Base-by-base conservation (phyloP, 495 filamentous ascomycete genomes). In the Tuber microsphaerosporum region DNA sequence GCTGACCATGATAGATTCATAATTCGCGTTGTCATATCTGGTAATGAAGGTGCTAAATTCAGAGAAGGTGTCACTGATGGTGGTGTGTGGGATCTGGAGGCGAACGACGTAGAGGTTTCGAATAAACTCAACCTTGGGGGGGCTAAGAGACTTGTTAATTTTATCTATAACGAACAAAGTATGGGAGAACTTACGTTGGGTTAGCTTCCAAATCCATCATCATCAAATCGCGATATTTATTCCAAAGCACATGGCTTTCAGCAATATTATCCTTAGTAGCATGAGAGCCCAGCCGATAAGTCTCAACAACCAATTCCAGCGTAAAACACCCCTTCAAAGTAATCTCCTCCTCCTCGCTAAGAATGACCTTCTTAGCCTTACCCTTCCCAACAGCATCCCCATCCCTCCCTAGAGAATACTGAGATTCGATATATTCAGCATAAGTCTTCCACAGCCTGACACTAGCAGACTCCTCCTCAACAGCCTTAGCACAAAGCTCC, bases 241-340 rank as follows among this genome's bases (percentile, higher is more conserved):
- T 89, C 94, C 94, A 99, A n/a, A 97, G 87, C 71, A 90, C 80
- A 80, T 95, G 89, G 84, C 94, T 97, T 81, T 97, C 92, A 80
- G 90, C 88, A 75, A 97, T 88, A 79, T 92, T 90, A 85, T 91
- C 93, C 81, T 91, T 89, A 20, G 93, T 95, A 39, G 91, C 90
- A 70, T 92, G 89, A 65, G 91, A 90, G 41, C 89, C 95, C 70
- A 91, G 86, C 80, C 91, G 88, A 91, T 94, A 97, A 16, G 94
- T 90, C 56, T 91, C 89, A 44, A 96, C 80, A 72, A 95, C 89
- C 48, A 87, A 86, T 65, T 94, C 90, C 84, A 91, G 88, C 43
- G 87, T 90, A 83, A 97, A 97, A n/a, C 93, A 85, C 75, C 96
- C 92, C 71, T 88, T 88, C 70, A 92, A 92, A 45, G 92, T 80